These are phyloP conservation scores for Cladosporium sp. DNA, from an alignment of 2,329 filamentous ascomycete species.

Conservation along the genomic window DNA sequence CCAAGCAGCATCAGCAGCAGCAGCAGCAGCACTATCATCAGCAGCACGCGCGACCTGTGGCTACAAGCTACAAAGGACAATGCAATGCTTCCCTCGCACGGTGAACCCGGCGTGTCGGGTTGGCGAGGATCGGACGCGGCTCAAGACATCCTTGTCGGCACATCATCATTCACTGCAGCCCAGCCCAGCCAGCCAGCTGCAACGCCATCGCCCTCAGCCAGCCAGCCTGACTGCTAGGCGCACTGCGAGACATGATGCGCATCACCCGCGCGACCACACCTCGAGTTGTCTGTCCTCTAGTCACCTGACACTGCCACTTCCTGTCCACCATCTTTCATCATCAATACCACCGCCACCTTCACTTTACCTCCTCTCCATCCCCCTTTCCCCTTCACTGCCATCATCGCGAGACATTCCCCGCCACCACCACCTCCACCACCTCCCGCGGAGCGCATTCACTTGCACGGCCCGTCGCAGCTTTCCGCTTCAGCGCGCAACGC, in stretches of 20 bases:
- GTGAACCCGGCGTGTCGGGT: conserved; percentile 9
- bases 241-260: not conserved
- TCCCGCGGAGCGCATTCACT: conserved; percentile 8
- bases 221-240: not conserved
- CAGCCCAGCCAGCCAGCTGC: not conserved
- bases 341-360: not conserved
- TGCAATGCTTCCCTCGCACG: conserved; percentile 8
- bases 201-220: conserved; percentile 5
- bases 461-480: conserved; percentile 6
- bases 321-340: not conserved
- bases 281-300: too few relatives aligned
- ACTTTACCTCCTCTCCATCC: too few relatives aligned
- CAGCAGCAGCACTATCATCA: conserved; percentile 3
- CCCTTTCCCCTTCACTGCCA: not conserved
- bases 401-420: not conserved
- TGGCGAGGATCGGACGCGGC: conserved; percentile 9
- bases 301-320: not conserved
- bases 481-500: not conserved
- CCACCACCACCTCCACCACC: too few relatives aligned
- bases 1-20: not conserved
- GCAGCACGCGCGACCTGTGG: conserved; percentile 1
- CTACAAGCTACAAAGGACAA: too few relatives aligned
- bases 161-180: conserved; percentile 10
- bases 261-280: not conserved
- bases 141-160: conserved; percentile 10